Evolutionary conservation across 441 rosid species (phyloP), one percentile per base, ranked within the genome.

Genomic region (Erysimum cheiri): DNA sequence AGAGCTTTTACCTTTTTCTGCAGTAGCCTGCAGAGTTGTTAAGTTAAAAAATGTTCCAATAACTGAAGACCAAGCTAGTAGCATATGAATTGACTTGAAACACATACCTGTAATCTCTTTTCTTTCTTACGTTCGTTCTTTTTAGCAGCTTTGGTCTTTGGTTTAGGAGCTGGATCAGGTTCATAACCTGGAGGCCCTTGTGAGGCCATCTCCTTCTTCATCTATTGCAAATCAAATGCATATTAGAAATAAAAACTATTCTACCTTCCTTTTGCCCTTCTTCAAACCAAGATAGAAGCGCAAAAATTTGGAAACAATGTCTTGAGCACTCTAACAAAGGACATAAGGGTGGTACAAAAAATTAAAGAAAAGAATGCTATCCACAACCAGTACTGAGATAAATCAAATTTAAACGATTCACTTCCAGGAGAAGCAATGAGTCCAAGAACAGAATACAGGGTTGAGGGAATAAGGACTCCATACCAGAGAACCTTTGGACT

Each of bases 81-180:
- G 37, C 29, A 70, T 24, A 37, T 40, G 57, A 64, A 17, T 32
- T 35, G 60, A 78, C 69, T 12, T 70, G 50, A 67, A 60, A 64
- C 64, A 62, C 60, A 70, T 59, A 88, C 98, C 93, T 91, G 96
- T 53, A 82, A 75, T 76, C 88, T 79, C 83, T 93, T 92, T 86
- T 96, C 98, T 85, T 88, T 93, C 90, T 87, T 96, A 57, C 96
- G 82, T 77, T 90, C 98, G 22, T 96, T 93, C 77, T 88, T 89
- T 80, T 87, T 93, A 4, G 82, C 96, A 31, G 97, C 60, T 77
- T 96, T 93, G 2, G 94, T 83, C 83, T 87, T 95, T 14, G 96
- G 86, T 76, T 91, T 95, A 57, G 82, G 60, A 65, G 69, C 47
- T 59, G 68, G 71, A 73, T 84, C 92, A 6, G 83, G 87, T 40